Evolutionary conservation across 2,329 filamentous ascomycete genomes (phyloP), one percentile per base, ranked within the genome.

Genomic region (Aspergillus tamarii): DNA sequence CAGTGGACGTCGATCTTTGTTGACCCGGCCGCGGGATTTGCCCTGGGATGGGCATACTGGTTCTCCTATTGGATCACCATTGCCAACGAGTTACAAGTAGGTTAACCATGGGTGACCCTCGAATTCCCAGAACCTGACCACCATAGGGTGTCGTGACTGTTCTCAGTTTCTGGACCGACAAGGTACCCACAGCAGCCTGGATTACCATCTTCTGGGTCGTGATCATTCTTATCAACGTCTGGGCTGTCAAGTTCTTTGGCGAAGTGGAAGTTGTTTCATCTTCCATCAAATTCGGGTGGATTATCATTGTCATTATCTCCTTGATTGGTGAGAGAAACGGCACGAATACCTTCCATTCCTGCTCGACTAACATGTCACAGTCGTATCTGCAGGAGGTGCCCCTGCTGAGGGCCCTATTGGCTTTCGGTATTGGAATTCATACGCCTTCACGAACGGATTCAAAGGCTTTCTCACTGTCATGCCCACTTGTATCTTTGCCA

Each of bases 31-130:
- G 77, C 78, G 11, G 81, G 76, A 0, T 82, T 84, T 66, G 78
- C 81, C 9, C 72, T 83, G 3, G 82, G 81, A 3, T 84, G 82
- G 80, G 78, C 80, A 1, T 84, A 84, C 64, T 83, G 80, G 73
- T 81, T 83, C 64, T 77, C 72, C 3, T 81, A 76, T 63, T 76
- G 74, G 58, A 82, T 83, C 66, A 81, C 78, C 26, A 78, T 84
- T 61, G 81, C 81, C 59, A 82, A 79, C 64, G 79, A 82, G 59
- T 72, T 81, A 0, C 73, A 78, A 58, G 80, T 66, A 50, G 53
- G 56, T 39, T 19, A 1, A 2, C 8, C 21, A 30, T 7, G 11
- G 9, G 3, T 52, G 19, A 12, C 52, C 26, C 32, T 26, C 34
- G 4, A 39, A 19, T 9, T 10, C 11, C 21, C 34, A 30, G 19